These are phyloP conservation scores for Jackrogersella multiformis DNA, from an alignment of 495 filamentous ascomycete genomes.

Conservation along the genomic window DNA sequence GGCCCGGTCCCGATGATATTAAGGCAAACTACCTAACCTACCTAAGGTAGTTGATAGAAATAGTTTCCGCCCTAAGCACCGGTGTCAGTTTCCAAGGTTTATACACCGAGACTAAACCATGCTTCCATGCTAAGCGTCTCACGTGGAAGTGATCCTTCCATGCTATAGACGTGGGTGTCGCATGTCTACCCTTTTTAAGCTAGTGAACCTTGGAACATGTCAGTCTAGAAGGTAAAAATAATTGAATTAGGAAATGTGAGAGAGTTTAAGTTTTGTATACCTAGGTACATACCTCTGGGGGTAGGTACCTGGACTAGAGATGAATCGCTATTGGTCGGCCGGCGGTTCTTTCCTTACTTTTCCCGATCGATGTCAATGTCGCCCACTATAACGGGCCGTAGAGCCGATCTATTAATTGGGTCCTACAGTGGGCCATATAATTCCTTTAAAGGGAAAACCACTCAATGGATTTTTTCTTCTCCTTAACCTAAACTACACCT, in stretches of 20 bases:
- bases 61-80: background rate
- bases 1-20: background rate
- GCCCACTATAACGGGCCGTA: slow-evolving; percentile 32
- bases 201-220: no score
- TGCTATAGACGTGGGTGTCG: background rate
- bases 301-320: slow-evolving; percentile 4
- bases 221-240: no score
- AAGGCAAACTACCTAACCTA: no score
- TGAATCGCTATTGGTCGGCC: slow-evolving; percentile 19
- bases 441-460: slow-evolving; percentile 5
- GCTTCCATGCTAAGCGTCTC: slow-evolving; percentile 21
- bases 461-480: slow-evolving; percentile 1
- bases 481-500: slow-evolving; percentile 3
- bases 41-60: slow-evolving; percentile 29
- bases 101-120: slow-evolving; percentile 24
- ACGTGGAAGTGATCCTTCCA: slow-evolving; percentile 19
- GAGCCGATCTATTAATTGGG: slow-evolving; percentile 33
- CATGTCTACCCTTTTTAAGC: background rate
- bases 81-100: background rate
- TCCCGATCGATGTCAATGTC: slow-evolving; percentile 36
- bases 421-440: slow-evolving; percentile 9
- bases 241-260: no score
- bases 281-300: no score
- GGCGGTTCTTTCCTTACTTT: slow-evolving; percentile 31
- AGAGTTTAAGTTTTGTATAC: no score